Evolutionary conservation across 108 stramenopile genomes (phyloP), one percentile per base, ranked within the genome.

Genomic region (Cylindrotheca closterium): DNA sequence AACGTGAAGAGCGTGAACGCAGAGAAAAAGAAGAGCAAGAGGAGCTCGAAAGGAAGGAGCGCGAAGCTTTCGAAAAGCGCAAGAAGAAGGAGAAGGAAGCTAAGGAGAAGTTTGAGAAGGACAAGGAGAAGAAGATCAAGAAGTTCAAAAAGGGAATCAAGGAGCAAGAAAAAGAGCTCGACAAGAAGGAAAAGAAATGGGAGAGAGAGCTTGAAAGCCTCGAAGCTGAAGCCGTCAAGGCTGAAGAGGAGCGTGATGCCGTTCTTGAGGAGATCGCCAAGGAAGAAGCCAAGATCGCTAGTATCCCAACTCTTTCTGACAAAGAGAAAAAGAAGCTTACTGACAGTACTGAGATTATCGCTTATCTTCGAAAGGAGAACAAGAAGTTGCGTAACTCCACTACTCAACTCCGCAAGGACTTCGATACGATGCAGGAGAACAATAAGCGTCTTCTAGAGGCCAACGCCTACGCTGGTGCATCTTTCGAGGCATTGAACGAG

Each of bases 391-490:
- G 73, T 4, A 51, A 47, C 28, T 47, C 48, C 19, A 73, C 65
- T 17, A 73, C 65, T 47, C 55, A 67, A 52, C 65, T 80, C 18
- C 67, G 77, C 27, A 70, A 71, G 10, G 85, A 86, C 45, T 80
- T 77, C 59, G 79, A 86, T 28, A 55, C 58, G 2, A 60, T 83
- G 55, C 74, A 78, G 48, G 79, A 75, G 28, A 81, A 78, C 58
- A 83, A 82, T 63, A 74, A 82, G 57, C 65, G 81, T 31, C 63
- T 83, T 42, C 32, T 79, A 65, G 81, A 86, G 34, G 81, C 85
- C 51, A 82, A 83, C 60, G 85, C 79, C 19, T 70, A 71, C 46
- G 81, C 85, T 47, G 79, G 79, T 47, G 79, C 79, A 15, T 74
- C 77, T 18, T 83, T 86, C 61, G 78, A 82, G 24, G 79, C 85